phyloP scores from a whole-genome alignment of 208 protist genomes.

The Novymonas esmeraldas region DNA sequence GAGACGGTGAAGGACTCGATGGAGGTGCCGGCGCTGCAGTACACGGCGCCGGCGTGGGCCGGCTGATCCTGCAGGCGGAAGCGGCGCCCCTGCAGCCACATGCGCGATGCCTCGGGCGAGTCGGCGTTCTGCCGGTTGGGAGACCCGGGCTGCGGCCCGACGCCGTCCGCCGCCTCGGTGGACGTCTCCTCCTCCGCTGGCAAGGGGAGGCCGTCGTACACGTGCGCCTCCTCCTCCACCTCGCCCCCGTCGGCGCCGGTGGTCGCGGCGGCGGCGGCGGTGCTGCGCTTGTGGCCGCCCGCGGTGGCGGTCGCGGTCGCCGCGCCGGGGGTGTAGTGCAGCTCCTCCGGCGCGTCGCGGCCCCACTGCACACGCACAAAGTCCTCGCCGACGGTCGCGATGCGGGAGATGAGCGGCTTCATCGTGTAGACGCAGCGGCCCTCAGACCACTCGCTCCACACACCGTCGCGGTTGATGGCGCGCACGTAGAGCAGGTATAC shows the following conservation, averaged over 20 bases:
- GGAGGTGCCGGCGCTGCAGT: slow-evolving; percentile 48
- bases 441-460: slow-evolving; percentile 90
- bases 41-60: slow-evolving; percentile 37
- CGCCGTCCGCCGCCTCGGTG: not conserved
- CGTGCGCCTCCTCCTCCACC: slow-evolving; percentile 1
- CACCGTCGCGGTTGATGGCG: slow-evolving; percentile 57
- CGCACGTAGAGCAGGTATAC: slow-evolving; percentile 70
- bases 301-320: not conserved
- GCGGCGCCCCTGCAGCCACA: slow-evolving; percentile 29
- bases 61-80: slow-evolving; percentile 66
- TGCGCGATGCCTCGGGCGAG: slow-evolving; percentile 14
- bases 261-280: not conserved
- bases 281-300: slow-evolving; percentile 1
- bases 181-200: not conserved
- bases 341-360: slow-evolving; percentile 66
- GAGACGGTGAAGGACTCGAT: slow-evolving; percentile 57
- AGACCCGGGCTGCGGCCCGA: not conserved
- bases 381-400: slow-evolving; percentile 84
- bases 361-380: slow-evolving; percentile 82
- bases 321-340: slow-evolving; percentile 32
- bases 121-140: slow-evolving; percentile 2
- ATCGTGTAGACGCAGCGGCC: slow-evolving; percentile 86
- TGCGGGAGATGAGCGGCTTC: slow-evolving; percentile 59
- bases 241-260: not conserved
- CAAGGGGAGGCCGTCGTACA: not conserved